A percentile compares a stretch with the other conserved stretches of the same genome.
These are phyloP conservation scores for Dryas drummondii DNA, from an alignment of 306 rosid species.

Conservation along the genomic window DNA sequence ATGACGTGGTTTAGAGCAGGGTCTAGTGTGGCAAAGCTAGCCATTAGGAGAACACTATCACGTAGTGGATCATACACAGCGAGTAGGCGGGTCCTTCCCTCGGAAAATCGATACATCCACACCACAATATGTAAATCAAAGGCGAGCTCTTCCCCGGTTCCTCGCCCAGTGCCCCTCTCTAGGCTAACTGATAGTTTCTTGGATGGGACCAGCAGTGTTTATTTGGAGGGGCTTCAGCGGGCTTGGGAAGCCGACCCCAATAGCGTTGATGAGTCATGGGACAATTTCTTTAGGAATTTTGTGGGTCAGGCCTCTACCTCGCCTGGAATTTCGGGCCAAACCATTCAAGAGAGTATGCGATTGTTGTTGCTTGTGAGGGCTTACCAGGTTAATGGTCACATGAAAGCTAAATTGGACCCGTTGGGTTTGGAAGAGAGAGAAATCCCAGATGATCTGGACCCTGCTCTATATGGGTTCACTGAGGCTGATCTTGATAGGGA, in stretches of 20 bases:
- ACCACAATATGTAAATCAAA: conserved; percentile 52
- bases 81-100: conserved; percentile 53
- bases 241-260: conserved; percentile 96
- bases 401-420: conserved; percentile 88
- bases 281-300: conserved; percentile 90
- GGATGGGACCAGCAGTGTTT: conserved; percentile 95
- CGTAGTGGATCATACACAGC: conserved; percentile 55
- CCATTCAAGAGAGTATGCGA: conserved; percentile 98
- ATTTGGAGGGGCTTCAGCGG: conserved; percentile 94
- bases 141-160: conserved; percentile 71
- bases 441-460: conserved; percentile 78
- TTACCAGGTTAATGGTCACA: conserved; percentile 94
- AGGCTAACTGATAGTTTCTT: conserved; percentile 84
- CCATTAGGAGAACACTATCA: conserved; percentile 55
- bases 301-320: conserved; percentile 86
- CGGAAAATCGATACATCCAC: conserved; percentile 58
- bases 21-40: conserved; percentile 64
- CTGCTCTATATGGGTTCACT: conserved; percentile 79
- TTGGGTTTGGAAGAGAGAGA: conserved; percentile 63
- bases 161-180: conserved; percentile 90
- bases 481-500: conserved; percentile 98
- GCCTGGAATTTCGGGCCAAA: conserved; percentile 94
- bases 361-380: conserved; percentile 85
- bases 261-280: conserved; percentile 97
- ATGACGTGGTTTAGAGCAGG: conserved; percentile 96